Percentiles rank a stretch among this genome's conserved stretches.
Evolutionary conservation across 139 green algal species (phyloP).

Genomic region (Chlorella sp.): DNA sequence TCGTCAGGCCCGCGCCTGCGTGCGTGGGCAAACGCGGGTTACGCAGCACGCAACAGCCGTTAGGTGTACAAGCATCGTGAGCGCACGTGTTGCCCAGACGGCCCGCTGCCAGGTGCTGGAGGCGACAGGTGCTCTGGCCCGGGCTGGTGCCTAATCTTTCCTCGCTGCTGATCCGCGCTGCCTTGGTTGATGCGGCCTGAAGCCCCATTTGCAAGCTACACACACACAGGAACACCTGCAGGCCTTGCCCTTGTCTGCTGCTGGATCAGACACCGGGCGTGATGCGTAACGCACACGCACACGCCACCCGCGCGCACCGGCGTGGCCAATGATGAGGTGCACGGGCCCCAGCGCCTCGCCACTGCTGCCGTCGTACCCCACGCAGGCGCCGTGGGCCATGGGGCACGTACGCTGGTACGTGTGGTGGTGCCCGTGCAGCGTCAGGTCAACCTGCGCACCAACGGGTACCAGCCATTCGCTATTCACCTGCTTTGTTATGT

Average conservation of each 20-base stretch:
- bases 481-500: too few relatives aligned
- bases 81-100: too few relatives aligned
- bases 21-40: neutral
- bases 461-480: too few relatives aligned
- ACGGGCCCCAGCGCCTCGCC: slow-evolving; percentile 33
- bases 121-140: neutral
- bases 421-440: slow-evolving; percentile 63
- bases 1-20: neutral
- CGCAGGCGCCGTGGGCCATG: slow-evolving; percentile 18
- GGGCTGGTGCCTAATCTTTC: too few relatives aligned
- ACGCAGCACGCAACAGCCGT: slow-evolving; percentile 12
- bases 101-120: slow-evolving; percentile 6
- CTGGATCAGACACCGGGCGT: too few relatives aligned
- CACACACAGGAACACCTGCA: neutral
- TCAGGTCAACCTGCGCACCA: slow-evolving; percentile 46
- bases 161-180: too few relatives aligned
- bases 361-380: slow-evolving; percentile 13
- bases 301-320: slow-evolving; percentile 12
- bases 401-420: slow-evolving; percentile 65
- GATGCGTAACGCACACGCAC: neutral
- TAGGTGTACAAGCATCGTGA: too few relatives aligned
- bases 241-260: too few relatives aligned
- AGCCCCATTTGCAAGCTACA: neutral
- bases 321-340: slow-evolving; percentile 64
- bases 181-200: too few relatives aligned